Conservation (phyloP, 768 basidiomycete species). For the Tricholoma furcatifolium region DNA sequence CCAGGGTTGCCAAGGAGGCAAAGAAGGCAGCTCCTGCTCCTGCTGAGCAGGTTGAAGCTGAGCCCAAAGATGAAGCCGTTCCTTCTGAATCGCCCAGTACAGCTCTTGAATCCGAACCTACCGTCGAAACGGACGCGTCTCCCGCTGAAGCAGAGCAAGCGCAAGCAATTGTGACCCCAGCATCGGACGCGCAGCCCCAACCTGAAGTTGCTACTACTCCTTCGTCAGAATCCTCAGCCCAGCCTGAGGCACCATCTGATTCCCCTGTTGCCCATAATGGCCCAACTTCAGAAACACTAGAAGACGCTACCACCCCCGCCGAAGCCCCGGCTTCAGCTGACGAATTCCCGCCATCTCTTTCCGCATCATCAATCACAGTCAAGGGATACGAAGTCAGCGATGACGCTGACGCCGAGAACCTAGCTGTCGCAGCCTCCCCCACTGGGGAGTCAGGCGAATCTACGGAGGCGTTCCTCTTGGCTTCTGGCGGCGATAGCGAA, state of each 20-base stretch:
- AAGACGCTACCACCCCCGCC: not conserved
- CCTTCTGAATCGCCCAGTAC: not conserved
- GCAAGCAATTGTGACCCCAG: no score
- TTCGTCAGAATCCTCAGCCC: not conserved
- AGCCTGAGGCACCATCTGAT: not conserved
- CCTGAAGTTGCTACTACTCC: not conserved
- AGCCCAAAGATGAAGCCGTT: not conserved
- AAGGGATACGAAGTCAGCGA: conserved; percentile 12
- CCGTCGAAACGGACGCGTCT: not conserved
- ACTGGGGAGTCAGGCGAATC: conserved; percentile 3
- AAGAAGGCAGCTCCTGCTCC: conserved; percentile 12
- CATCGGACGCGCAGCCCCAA: no score
- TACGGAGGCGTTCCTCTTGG: conserved; percentile 27
- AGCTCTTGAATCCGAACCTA: not conserved
- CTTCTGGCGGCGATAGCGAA: conserved; percentile 9
- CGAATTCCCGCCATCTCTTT: not conserved
- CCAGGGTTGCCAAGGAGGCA: conserved; percentile 21
- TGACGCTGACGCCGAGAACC: not conserved
- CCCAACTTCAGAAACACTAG: not conserved
- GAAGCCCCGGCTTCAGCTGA: not conserved
- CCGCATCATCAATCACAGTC: conserved; percentile 21
- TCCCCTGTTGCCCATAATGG: not conserved
- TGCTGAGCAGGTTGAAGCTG: not conserved
- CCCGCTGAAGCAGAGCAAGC: no score
- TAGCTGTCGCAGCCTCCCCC: not conserved